A percentile compares a stretch with the other conserved stretches of the same genome.
Evolutionary conservation across 2,329 filamentous ascomycete genomes (phyloP).

Genomic region (Colletotrichum brevisporum): DNA sequence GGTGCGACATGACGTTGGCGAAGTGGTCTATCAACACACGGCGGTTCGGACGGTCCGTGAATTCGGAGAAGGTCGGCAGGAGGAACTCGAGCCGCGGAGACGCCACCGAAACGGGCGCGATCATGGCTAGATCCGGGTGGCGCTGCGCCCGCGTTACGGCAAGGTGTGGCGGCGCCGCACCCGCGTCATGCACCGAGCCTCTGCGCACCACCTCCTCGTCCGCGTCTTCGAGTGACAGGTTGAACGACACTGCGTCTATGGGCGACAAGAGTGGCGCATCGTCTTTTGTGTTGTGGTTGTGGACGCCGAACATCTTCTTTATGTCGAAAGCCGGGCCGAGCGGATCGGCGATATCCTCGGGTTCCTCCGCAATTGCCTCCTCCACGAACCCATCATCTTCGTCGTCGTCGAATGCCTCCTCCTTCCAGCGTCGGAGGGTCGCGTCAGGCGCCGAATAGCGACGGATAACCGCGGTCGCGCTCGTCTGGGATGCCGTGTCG

Average conservation of each 20-base stretch:
- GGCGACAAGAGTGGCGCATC: conserved; percentile 48
- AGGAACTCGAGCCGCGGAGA: conserved; percentile 65
- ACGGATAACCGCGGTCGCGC: conserved; percentile 22
- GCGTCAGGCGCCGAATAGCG: conserved; percentile 31
- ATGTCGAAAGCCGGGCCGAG: conserved; percentile 24
- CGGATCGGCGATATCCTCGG: conserved; percentile 24
- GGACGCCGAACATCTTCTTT: conserved; percentile 32
- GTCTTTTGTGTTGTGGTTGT: conserved; percentile 24
- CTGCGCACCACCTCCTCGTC: conserved; percentile 43
- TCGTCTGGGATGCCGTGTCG: conserved; percentile 33
- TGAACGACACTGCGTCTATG: conserved; percentile 49
- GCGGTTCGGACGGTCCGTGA: conserved; percentile 67
- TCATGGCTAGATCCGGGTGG: conserved; percentile 45
- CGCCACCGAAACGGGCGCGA: conserved; percentile 53
- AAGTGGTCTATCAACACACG: conserved; percentile 73
- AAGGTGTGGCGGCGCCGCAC: conserved; percentile 12
- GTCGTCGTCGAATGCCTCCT: conserved; percentile 30
- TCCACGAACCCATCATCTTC: conserved; percentile 18
- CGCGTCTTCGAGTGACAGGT: conserved; percentile 47
- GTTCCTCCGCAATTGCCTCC: conserved; percentile 35
- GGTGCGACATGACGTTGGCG: conserved; percentile 73
- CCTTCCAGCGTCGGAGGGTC: conserved; percentile 34
- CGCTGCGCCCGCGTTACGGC: conserved; percentile 39
- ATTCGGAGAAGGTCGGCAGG: conserved; percentile 69
- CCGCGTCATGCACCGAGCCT: conserved; percentile 44